Evolutionary conservation across 805 yeast species (phyloP).

Genomic region (Trichomonascus vanleenenianus): DNA sequence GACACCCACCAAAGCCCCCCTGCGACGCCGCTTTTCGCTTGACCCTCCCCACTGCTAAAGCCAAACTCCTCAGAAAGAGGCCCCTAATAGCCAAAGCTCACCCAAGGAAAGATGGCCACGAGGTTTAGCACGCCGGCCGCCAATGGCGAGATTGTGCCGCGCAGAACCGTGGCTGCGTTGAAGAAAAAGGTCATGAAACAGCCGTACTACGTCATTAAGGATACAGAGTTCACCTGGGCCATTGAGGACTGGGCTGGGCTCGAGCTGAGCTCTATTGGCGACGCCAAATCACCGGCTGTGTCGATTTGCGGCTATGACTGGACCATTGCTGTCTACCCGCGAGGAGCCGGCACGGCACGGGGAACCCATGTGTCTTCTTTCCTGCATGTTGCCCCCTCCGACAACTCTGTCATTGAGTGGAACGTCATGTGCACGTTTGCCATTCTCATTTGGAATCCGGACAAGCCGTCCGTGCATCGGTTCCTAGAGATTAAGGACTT

Average conservation of each 20-base stretch:
- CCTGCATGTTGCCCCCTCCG: neutral
- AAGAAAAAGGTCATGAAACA: neutral
- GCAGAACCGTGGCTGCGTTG: neutral
- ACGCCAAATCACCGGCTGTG: neutral
- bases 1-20: too few species aligned
- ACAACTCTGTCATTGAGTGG: neutral
- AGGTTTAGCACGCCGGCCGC: too few species aligned
- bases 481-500: neutral
- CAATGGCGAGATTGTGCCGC: too few species aligned
- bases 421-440: neutral
- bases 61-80: too few species aligned
- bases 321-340: neutral
- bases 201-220: neutral
- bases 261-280: neutral
- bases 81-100: too few species aligned
- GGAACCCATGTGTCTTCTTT: neutral
- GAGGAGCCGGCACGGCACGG: neutral
- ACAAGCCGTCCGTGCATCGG: neutral
- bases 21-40: too few species aligned
- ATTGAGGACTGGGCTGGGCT: constrained; percentile 1
- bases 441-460: neutral
- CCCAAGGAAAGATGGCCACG: too few species aligned
- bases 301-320: neutral
- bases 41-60: too few species aligned
- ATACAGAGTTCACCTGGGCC: neutral